Evolutionary conservation across 2,329 filamentous ascomycete genomes (phyloP).

Genomic region (Ascochyta fabae): DNA sequence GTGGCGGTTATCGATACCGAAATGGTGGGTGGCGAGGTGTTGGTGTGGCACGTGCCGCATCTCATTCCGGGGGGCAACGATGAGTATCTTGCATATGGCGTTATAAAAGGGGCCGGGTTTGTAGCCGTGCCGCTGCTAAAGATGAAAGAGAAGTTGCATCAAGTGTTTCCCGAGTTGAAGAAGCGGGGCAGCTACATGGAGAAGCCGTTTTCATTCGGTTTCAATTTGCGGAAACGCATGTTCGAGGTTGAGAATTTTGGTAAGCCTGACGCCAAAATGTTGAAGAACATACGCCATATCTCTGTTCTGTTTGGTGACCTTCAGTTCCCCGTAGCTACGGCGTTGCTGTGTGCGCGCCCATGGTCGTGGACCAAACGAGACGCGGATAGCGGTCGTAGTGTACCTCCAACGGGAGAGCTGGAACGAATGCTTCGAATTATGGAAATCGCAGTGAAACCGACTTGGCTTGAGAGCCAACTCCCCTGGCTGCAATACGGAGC

Average conservation of each 20-base stretch:
- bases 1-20: background rate
- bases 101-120: background rate
- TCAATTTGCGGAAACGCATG: background rate
- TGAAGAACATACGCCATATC: too few relatives aligned
- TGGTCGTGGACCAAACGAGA: too few relatives aligned
- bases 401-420: too few relatives aligned
- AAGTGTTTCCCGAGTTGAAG: background rate
- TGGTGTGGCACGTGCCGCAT: background rate
- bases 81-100: background rate
- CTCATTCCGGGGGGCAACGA: background rate
- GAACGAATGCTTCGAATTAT: too few relatives aligned
- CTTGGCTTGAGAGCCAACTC: too few relatives aligned
- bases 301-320: too few relatives aligned
- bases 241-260: background rate
- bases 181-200: background rate
- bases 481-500: too few relatives aligned
- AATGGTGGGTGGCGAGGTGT: background rate
- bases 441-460: too few relatives aligned
- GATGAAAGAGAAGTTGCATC: background rate
- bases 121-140: background rate
- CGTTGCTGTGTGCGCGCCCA: too few relatives aligned
- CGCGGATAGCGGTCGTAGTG: too few relatives aligned
- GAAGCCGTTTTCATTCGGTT: background rate
- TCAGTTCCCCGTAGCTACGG: too few relatives aligned
- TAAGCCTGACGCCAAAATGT: too few relatives aligned